Base-by-base conservation (phyloP, 2,329 filamentous ascomycete species). In the Arthrobotrys conoides region DNA sequence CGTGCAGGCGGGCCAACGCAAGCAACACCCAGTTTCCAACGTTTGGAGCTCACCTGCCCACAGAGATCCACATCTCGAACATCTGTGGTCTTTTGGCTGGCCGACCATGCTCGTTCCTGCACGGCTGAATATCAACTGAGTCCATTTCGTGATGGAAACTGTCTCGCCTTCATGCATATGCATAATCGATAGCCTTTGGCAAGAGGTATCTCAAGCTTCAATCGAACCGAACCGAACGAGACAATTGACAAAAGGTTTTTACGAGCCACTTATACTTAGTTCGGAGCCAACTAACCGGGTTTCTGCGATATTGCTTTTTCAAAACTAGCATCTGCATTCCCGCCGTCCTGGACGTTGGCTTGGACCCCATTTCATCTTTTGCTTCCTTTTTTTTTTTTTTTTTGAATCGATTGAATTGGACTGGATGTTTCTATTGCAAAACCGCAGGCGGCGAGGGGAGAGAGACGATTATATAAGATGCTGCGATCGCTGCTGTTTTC, bases 391-490 rank as follows among this genome's bases (percentile, higher is more conserved):
- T 61, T n/a, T 18, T n/a, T 61, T 44, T 24, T 24, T 44, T 6
- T 44, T 61, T 22, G 27, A 46, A 46, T 46, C n/a, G 20, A 61
- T 61, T 44, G 20, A 38, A 38, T 41, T 38, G 9, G 10, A 20
- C 33, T 44, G 36, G 33, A 24, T 44, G 22, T 10, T 44, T 41
- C 53, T 14, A 14, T n/a, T 41, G 30, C 20, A 33, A 61, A 24
- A 61, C 5, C 18, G 5, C 18, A n/a, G 36, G 36, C 33, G 36
- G 57, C 12, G 57, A 44, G 57, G 44, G 44, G n/a, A 18, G 44
- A 20, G 44, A 12, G 44, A 27, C 57, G 51, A 46, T 36, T 63
- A 71, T 70, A 70, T 71, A 71, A 71, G 67, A 53, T 30, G 24
- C 67, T 63, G 18, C n/a, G 67, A 51, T 63, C 18, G 55, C 55